These are phyloP conservation scores for Fusarium sp. DNA, from an alignment of 2,329 filamentous ascomycete genomes.

Conservation along the genomic window DNA sequence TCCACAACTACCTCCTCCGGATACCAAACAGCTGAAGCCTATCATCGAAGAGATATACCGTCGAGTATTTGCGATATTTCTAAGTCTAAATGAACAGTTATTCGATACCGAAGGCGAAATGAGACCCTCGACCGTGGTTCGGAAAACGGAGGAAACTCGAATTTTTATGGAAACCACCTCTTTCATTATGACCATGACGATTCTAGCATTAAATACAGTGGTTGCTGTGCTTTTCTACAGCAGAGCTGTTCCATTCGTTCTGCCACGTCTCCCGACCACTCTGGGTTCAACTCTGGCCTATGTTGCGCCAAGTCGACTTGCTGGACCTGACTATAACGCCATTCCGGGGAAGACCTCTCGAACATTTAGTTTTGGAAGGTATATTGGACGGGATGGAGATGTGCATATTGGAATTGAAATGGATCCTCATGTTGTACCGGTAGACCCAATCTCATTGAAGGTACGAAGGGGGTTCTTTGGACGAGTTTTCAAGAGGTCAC, in stretches of 20 bases:
- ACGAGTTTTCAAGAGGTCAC: no score
- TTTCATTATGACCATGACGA: conserved; percentile 59
- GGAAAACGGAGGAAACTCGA: conserved; percentile 51
- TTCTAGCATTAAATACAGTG: conserved; percentile 60
- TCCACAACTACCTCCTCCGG: conserved; percentile 27
- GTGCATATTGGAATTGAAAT: conserved; percentile 66
- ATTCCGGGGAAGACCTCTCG: neutral
- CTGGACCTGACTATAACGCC: rapidly evolving
- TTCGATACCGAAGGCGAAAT: conserved; percentile 44
- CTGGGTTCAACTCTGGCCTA: conserved; percentile 63
- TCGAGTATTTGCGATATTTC: conserved; percentile 44
- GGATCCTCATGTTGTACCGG: conserved; percentile 57
- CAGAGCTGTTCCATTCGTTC: conserved; percentile 55
- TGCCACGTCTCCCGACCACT: conserved; percentile 65
- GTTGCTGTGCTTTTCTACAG: conserved; percentile 61
- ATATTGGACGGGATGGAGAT: conserved; percentile 61
- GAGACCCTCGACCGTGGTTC: conserved; percentile 23
- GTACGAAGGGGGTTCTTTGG: no score
- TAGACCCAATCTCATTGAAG: conserved; percentile 24
- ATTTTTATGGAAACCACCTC: conserved; percentile 64
- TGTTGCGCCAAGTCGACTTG: conserved; percentile 61
- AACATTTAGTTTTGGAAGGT: conserved; percentile 64
- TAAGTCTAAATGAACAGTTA: conserved; percentile 59
- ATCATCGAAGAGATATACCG: conserved; percentile 46
- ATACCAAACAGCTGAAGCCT: conserved; percentile 33